A percentile compares a stretch with the other conserved stretches of the same genome.
Evolutionary conservation across 768 basidiomycete species (phyloP).

Genomic region (Rhizopogon vinicolor): DNA sequence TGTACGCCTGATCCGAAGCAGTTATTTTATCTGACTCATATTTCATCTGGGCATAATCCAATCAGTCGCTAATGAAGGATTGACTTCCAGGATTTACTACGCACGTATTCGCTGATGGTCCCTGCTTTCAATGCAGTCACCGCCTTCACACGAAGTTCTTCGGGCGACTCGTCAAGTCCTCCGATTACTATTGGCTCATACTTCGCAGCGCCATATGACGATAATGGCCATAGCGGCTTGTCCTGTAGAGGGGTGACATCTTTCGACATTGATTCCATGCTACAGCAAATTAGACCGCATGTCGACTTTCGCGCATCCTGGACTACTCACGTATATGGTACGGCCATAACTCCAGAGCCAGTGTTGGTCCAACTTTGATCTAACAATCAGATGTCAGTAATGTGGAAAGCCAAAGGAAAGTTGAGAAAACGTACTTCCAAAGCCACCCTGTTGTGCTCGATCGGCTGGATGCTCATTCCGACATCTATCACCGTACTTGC

Average conservation of each 20-base stretch:
- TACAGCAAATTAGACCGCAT: conserved; percentile 21
- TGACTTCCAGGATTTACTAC: conserved; percentile 18
- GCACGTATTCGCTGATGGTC: conserved; percentile 63
- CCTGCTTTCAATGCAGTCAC: conserved; percentile 49
- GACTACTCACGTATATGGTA: conserved; percentile 37
- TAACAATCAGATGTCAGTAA: conserved; percentile 14
- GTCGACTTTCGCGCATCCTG: neutral
- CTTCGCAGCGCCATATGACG: conserved; percentile 76
- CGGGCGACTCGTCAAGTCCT: conserved; percentile 68
- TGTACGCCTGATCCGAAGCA: conserved; percentile 45
- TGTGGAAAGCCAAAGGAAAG: conserved; percentile 2
- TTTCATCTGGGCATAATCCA: conserved; percentile 32
- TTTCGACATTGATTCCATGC: conserved; percentile 53
- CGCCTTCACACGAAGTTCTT: conserved; percentile 74
- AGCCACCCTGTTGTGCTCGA: conserved; percentile 28
- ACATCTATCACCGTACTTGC: conserved; percentile 63
- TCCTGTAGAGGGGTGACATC: conserved; percentile 62
- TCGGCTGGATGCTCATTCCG: conserved; percentile 59
- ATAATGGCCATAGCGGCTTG: conserved; percentile 75
- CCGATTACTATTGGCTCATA: conserved; percentile 60
- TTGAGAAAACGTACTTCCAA: conserved; percentile 44
- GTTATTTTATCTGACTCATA: conserved; percentile 56
- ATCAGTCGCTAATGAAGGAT: neutral
- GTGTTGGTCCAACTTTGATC: conserved; percentile 38
- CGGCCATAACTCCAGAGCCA: conserved; percentile 16